Base-by-base conservation (phyloP, 345 rosid species). In the Pugionium dolabratum region DNA sequence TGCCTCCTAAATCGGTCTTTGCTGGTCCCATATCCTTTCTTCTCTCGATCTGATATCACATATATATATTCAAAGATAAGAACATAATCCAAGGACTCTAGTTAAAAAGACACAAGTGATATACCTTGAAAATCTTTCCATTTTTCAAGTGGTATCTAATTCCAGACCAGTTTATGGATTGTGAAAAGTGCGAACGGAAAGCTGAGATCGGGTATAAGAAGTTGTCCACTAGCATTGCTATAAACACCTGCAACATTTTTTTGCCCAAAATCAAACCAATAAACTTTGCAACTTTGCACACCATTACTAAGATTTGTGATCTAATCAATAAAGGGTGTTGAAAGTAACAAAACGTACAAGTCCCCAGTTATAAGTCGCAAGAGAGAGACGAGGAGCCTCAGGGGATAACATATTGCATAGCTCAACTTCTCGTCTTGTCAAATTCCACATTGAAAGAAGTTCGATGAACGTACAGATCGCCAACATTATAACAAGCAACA, bases 111-210 rank as follows among this genome's bases (percentile, higher is more conserved):
- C 31, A n/a, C 4, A 49, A 9, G 26, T 62, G 56, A 8, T 62
- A 56, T 83, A 90, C 99, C 89, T 90, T 88, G 83, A 61, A 37
- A 58, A 94, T 85, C 85, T 88, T 94, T 55, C 99, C 99, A 66
- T 88, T 68, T 83, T 75, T 88, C 83, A 90, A 80, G 78, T 88
- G 82, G 71, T 94, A 94, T 64, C 90, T 80, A 55, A 87, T 87
- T 58, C 99, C 99, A 64, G 97, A 94, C 99, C 97, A 94, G 77
- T 88, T 94, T 75, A 94, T 94, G 9, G 97, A 90, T 74, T 88
- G 99, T 45, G 90, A 83, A 75, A 94, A 90, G 78, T 94, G 97
- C 10, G 99, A 94, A 28, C 91, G 91, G 49, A 90, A 39, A 8
- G 99, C 99, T 54, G 89, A 88, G 53, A 94, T 46, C 3, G 99